Percentiles rank a stretch among this genome's conserved stretches.
Conservation (phyloP, 371 early-diverging fungal species). For the Mucor saturninus region DNA sequence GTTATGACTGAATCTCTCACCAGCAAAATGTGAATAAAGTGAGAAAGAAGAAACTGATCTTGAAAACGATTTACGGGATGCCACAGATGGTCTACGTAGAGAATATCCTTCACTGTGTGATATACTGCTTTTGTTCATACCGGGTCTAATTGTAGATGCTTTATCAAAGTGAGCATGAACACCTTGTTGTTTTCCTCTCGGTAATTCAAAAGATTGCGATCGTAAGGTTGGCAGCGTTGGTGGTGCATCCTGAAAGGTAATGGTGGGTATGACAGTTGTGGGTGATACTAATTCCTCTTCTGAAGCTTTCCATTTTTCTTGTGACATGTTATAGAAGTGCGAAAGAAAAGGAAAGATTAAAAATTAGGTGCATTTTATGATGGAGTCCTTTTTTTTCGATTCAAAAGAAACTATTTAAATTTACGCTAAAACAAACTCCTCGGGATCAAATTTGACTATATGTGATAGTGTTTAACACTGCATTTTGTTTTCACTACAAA, state of each 20-base stretch:
- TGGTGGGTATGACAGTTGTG: constrained; percentile 1
- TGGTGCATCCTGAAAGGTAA: neutral
- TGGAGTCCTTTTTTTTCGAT: neutral
- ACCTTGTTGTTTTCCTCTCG: constrained; percentile 12
- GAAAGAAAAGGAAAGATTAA: neutral
- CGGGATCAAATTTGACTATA: constrained; percentile 12
- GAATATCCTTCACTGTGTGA: constrained; percentile 20
- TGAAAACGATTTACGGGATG: constrained; percentile 25
- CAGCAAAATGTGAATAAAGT: constrained; percentile 37
- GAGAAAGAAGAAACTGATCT: constrained; percentile 36
- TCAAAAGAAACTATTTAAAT: constrained; percentile 2
- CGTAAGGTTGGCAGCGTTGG: neutral
- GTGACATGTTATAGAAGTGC: neutral
- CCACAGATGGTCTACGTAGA: constrained; percentile 10
- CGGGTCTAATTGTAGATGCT: neutral
- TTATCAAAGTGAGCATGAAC: constrained; percentile 15
- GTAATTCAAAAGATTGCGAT: constrained; percentile 20
- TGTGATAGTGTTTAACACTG: neutral
- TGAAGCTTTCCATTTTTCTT: constrained; percentile 1
- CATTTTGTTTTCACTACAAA: neutral
- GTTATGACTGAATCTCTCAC: constrained; percentile 29
- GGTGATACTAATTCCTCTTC: neutral
- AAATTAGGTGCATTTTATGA: neutral
- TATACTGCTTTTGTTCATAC: constrained; percentile 9
- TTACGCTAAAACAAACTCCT: constrained; percentile 4